phyloP scores from a whole-genome alignment of 148 eudicot species.

The Oxyria digyna region DNA sequence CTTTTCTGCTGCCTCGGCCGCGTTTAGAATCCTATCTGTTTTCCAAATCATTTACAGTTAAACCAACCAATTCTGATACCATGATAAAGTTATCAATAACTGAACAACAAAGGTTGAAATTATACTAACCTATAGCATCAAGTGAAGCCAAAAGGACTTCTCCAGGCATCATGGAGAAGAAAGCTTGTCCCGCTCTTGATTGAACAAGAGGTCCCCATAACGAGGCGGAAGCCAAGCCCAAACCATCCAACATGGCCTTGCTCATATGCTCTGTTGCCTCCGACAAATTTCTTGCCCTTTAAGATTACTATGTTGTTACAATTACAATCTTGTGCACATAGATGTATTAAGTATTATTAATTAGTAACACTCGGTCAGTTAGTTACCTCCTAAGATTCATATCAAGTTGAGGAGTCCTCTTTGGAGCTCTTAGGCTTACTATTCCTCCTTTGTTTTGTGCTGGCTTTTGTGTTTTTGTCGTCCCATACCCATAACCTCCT shows the following conservation, averaged over 20 bases:
- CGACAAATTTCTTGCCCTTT: slow-evolving; percentile 57
- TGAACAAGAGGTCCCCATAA: slow-evolving; percentile 61
- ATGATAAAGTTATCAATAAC: neutral
- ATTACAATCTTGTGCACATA: neutral
- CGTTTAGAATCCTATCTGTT: slow-evolving; percentile 63
- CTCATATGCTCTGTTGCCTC: slow-evolving; percentile 76
- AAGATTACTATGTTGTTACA: slow-evolving; percentile 1
- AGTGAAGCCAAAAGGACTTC: slow-evolving; percentile 84
- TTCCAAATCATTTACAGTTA: neutral
- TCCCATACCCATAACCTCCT: slow-evolving; percentile 2
- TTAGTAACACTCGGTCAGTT: no score
- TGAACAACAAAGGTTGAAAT: no score
- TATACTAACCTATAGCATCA: slow-evolving; percentile 86
- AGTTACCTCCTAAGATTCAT: slow-evolving; percentile 28
- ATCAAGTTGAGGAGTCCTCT: slow-evolving; percentile 46
- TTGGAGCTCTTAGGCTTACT: slow-evolving; percentile 10
- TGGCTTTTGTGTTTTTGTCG: slow-evolving; percentile 16
- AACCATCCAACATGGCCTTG: slow-evolving; percentile 62
- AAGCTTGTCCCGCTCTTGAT: slow-evolving; percentile 61
- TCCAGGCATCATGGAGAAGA: slow-evolving; percentile 79
- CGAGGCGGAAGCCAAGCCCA: slow-evolving; percentile 73
- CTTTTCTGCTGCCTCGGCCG: slow-evolving; percentile 84
- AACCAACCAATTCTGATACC: slow-evolving; percentile 3
- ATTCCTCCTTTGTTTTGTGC: slow-evolving; percentile 10
- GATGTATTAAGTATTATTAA: neutral